Evolutionary conservation across 2,329 filamentous ascomycete genomes (phyloP).

Genomic region (Diatrype stigma): DNA sequence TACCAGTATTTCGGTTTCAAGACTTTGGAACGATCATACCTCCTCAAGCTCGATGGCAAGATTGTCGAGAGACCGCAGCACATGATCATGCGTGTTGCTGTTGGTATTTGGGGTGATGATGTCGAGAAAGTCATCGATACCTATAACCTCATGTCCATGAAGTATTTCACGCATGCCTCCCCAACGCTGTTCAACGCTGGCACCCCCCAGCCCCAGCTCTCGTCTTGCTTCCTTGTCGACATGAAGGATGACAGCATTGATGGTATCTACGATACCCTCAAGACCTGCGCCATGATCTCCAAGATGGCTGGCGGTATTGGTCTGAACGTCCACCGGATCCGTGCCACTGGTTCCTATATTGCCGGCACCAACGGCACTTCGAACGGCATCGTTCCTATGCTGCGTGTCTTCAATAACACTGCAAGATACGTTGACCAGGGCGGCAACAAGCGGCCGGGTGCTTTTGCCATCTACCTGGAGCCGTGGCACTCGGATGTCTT

Average conservation of each 20-base stretch:
- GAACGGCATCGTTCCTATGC: slow-evolving; percentile 96
- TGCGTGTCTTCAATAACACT: slow-evolving; percentile 98
- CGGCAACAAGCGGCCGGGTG: slow-evolving; percentile 97
- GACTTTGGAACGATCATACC: slow-evolving; percentile 95
- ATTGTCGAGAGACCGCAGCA: slow-evolving; percentile 97
- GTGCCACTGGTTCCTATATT: slow-evolving; percentile 96
- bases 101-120: slow-evolving; percentile 93
- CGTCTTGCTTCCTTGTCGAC: slow-evolving; percentile 97
- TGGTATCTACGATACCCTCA: slow-evolving; percentile 97
- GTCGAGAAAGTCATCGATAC: slow-evolving; percentile 95
- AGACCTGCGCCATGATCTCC: slow-evolving; percentile 99
- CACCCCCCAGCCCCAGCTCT: slow-evolving; percentile 89
- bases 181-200: slow-evolving; percentile 98
- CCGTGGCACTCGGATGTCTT: slow-evolving; percentile 99
- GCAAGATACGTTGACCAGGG: slow-evolving; percentile 98
- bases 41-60: slow-evolving; percentile 91
- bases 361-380: slow-evolving; percentile 97
- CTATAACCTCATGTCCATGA: slow-evolving; percentile 98
- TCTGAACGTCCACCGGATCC: slow-evolving; percentile 93
- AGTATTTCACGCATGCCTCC: slow-evolving; percentile 97
- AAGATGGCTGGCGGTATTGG: slow-evolving; percentile 99
- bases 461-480: slow-evolving; percentile 98
- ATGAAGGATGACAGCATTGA: slow-evolving; percentile 99
- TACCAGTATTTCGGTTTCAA: slow-evolving; percentile 99
- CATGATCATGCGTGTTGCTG: slow-evolving; percentile 99